Percentiles rank a stretch among this genome's conserved stretches.
Evolutionary conservation across 345 rosid genomes (phyloP).

Genomic region (Clausena lansium): DNA sequence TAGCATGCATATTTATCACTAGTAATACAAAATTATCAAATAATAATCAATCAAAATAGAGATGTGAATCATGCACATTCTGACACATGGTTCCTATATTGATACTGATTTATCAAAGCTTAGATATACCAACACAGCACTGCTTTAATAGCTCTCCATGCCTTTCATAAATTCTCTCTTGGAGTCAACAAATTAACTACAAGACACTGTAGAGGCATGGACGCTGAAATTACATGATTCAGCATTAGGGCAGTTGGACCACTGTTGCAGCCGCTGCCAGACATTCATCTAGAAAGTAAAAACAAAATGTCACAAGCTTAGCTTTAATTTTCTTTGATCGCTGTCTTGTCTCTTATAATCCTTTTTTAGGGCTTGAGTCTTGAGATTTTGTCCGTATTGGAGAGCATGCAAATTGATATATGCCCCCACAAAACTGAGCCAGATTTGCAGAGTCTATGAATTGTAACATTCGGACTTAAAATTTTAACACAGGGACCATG

Average conservation of each 20-base stretch:
- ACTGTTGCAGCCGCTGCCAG: slow-evolving; percentile 10
- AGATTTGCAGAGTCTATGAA: slow-evolving; percentile 11
- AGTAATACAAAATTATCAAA: background rate
- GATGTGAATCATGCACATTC: background rate
- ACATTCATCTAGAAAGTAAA: background rate
- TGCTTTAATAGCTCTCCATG: background rate
- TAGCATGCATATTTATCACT: background rate
- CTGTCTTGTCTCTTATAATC: slow-evolving; percentile 15
- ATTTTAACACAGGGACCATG: background rate
- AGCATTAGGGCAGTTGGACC: slow-evolving; percentile 8
- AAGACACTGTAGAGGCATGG: background rate
- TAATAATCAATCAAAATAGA: background rate
- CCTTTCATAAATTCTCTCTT: background rate
- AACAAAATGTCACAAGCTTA: background rate
- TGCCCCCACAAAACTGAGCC: background rate
- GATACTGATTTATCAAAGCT: background rate
- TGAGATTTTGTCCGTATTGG: slow-evolving; percentile 18
- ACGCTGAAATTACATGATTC: slow-evolving; percentile 9
- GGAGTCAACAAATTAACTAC: background rate
- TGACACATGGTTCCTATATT: background rate
- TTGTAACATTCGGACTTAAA: slow-evolving; percentile 3
- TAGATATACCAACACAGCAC: background rate
- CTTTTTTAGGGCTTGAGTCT: slow-evolving; percentile 4
- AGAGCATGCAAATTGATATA: background rate
- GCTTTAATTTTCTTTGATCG: slow-evolving; percentile 6